Conservation (phyloP, 768 basidiomycete genomes). For the Tylopilus vinaceipallidus region DNA sequence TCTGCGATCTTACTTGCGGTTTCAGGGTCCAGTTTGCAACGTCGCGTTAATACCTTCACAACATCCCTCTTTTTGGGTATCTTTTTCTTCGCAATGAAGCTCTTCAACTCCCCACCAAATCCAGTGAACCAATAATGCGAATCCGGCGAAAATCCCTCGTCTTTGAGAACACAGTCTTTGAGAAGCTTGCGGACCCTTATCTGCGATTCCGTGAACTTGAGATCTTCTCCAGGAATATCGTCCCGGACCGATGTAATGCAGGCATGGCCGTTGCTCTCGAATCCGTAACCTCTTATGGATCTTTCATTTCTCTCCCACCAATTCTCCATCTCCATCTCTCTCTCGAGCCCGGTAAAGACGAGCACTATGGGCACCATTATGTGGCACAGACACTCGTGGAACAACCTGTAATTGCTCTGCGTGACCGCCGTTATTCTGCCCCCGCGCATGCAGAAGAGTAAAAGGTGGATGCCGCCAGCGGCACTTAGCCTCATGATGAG, state of each 20-base stretch:
- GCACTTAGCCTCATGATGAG: constrained; percentile 33
- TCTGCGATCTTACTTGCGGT: constrained; percentile 23
- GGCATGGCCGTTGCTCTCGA: constrained; percentile 29
- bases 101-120: constrained; percentile 10
- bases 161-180: constrained; percentile 12
- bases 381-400: constrained; percentile 39
- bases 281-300: constrained; percentile 20
- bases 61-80: constrained; percentile 19
- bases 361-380: constrained; percentile 37
- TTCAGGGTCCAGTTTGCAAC: constrained; percentile 27
- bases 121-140: constrained; percentile 14
- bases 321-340: constrained; percentile 29
- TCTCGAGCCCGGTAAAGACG: constrained; percentile 40
- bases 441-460: constrained; percentile 41
- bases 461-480: constrained; percentile 39
- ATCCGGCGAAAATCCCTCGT: constrained; percentile 13
- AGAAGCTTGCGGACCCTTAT: constrained; percentile 19
- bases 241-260: constrained; percentile 30
- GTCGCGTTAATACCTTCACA: constrained; percentile 17
- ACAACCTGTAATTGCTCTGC: constrained; percentile 39
- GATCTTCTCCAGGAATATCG: constrained; percentile 17
- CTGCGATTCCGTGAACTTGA: constrained; percentile 24
- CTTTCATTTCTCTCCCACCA: constrained; percentile 33
- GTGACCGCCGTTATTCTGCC: constrained; percentile 37
- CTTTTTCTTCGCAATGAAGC: constrained; percentile 13